Conservation (phyloP, 176 grass and related monocot genomes). For the Juncus inflexus region DNA sequence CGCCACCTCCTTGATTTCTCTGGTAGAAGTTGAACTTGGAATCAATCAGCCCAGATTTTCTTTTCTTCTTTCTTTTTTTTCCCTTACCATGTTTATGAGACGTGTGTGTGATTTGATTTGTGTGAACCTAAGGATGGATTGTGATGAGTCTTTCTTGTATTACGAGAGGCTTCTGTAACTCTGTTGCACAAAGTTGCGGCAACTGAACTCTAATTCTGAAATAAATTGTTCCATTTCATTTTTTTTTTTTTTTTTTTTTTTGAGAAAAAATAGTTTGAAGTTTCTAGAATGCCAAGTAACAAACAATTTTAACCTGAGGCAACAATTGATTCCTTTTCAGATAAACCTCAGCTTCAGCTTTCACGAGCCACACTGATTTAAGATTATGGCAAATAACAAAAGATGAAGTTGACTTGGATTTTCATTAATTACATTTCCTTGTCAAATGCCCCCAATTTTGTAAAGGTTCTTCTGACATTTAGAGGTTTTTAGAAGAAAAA, state of each 20-base stretch:
- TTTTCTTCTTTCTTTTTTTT: conserved; percentile 10
- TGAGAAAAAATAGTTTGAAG: background rate
- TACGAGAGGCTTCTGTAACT: too few species aligned
- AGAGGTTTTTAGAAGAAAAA: background rate
- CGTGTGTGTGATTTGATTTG: too few species aligned
- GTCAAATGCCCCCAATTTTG: background rate
- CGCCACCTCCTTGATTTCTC: background rate
- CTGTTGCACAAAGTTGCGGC: too few species aligned
- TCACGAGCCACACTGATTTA: conserved; percentile 15
- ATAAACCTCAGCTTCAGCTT: background rate
- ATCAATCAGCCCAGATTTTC: conserved; percentile 4
- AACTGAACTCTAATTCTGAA: too few species aligned
- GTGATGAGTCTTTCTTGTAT: too few species aligned
- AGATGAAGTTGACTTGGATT: conserved; percentile 13
- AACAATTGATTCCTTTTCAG: background rate
- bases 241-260: too few species aligned
- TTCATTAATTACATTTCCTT: conserved; percentile 4
- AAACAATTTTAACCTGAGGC: conserved; percentile 1
- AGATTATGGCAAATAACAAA: background rate
- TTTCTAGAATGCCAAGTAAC: background rate
- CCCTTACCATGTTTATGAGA: too few species aligned
- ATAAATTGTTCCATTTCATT: too few species aligned
- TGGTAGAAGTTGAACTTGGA: background rate
- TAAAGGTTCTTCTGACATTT: background rate
- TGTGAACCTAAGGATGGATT: too few species aligned